These are phyloP conservation scores for Eucalyptus tenuipes DNA, from an alignment of 345 rosid genomes.

Conservation along the genomic window DNA sequence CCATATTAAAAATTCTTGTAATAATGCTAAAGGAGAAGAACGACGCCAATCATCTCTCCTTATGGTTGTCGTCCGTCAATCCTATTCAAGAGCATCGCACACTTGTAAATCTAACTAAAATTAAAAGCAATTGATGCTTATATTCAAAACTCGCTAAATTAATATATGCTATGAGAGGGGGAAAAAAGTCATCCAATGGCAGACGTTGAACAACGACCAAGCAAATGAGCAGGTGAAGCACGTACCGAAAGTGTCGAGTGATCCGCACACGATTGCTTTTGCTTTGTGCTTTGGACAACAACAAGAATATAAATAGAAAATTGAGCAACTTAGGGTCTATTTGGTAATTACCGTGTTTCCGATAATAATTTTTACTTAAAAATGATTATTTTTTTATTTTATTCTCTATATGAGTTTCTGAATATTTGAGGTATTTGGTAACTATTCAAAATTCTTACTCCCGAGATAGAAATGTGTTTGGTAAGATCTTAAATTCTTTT, in stretches of 20 bases:
- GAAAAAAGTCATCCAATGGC: too few species aligned
- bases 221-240: background rate
- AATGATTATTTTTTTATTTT: too few species aligned
- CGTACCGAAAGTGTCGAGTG: background rate
- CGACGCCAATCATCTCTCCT: background rate
- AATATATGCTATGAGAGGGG: background rate
- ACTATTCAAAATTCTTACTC: too few species aligned
- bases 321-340: too few species aligned
- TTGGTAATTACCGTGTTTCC: too few species aligned
- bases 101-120: background rate
- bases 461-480: too few species aligned
- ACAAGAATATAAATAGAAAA: background rate
- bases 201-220: background rate
- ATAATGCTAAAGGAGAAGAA: background rate
- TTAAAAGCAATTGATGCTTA: background rate
- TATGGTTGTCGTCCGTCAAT: background rate
- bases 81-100: too few species aligned
- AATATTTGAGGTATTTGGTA: too few species aligned
- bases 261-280: background rate
- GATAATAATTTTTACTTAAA: too few species aligned
- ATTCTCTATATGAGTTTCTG: too few species aligned
- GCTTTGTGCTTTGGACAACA: slow-evolving; percentile 25
- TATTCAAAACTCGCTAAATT: background rate
- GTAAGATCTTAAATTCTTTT: too few species aligned
- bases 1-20: background rate